Conservation (phyloP, 805 yeast species). For the Yarrowia bubula region DNA sequence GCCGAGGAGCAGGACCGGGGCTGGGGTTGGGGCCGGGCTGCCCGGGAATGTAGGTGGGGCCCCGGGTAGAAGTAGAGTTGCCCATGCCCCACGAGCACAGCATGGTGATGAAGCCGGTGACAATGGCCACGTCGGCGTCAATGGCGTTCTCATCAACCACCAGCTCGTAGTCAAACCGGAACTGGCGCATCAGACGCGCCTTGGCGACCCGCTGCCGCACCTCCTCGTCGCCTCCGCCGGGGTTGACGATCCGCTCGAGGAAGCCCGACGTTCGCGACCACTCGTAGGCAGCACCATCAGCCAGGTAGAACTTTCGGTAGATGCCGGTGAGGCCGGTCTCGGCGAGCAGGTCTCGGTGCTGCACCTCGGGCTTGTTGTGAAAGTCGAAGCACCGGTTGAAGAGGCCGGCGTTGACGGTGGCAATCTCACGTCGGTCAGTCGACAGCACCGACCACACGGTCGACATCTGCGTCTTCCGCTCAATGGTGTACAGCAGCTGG, state of each 20-base stretch:
- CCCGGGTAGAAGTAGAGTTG: conserved; percentile 52
- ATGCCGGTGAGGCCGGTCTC: conserved; percentile 45
- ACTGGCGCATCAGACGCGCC: conserved; percentile 56
- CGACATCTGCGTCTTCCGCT: conserved; percentile 48
- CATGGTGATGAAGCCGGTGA: conserved; percentile 63
- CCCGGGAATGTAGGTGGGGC: conserved; percentile 44
- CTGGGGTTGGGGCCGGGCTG: background rate
- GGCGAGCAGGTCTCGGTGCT: conserved; percentile 46
- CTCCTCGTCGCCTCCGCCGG: conserved; percentile 58
- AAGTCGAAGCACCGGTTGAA: conserved; percentile 48
- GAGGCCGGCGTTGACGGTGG: conserved; percentile 52
- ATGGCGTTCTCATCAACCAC: conserved; percentile 49
- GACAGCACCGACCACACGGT: conserved; percentile 54
- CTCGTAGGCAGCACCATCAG: conserved; percentile 53
- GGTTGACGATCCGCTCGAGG: conserved; percentile 53
- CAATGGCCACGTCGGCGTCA: conserved; percentile 53
- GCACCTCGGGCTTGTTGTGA: conserved; percentile 47
- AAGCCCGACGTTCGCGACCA: conserved; percentile 56
- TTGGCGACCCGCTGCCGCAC: conserved; percentile 52
- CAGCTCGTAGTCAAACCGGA: conserved; percentile 59
- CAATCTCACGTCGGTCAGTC: conserved; percentile 49
- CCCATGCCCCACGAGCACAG: conserved; percentile 67
- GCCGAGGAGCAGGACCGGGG: background rate
- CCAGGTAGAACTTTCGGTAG: conserved; percentile 49
- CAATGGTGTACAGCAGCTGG: conserved; percentile 50